Conservation (phyloP, 2,329 filamentous ascomycete species). For the Chaetomiaceae sp. region DNA sequence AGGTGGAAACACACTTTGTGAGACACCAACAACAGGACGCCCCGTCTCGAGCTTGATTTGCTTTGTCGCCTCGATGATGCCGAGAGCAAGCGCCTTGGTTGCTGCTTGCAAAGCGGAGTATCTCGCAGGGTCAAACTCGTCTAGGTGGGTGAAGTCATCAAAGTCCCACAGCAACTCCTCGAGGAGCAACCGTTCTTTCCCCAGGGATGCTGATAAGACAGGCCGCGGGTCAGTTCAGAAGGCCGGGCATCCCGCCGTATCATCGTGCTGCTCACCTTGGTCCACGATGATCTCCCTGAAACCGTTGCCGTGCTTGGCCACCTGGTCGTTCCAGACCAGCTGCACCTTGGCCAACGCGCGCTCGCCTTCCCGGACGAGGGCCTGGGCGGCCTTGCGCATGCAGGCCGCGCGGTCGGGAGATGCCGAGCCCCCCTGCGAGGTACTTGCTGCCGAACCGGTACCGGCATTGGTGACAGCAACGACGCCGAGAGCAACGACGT, state of each 20-base stretch:
- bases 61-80: conserved; percentile 33
- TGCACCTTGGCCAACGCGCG: conserved; percentile 33
- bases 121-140: conserved; percentile 32
- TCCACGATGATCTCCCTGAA: conserved; percentile 33
- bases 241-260: too few species aligned
- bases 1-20: conserved; percentile 23
- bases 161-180: conserved; percentile 40
- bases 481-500: conserved; percentile 35
- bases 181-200: conserved; percentile 27
- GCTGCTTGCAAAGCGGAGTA: conserved; percentile 35
- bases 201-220: conserved; percentile 28
- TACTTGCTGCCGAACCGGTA: too few species aligned
- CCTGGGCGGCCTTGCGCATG: conserved; percentile 31
- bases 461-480: conserved; percentile 32
- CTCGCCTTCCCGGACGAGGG: conserved; percentile 29
- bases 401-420: conserved; percentile 21
- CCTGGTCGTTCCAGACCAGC: conserved; percentile 34
- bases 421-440: too few species aligned
- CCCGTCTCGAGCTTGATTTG: conserved; percentile 28
- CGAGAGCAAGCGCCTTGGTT: conserved; percentile 36
- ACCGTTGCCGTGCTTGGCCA: conserved; percentile 32
- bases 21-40: conserved; percentile 5
- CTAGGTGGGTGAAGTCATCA: conserved; percentile 36
- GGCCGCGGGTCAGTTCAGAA: too few species aligned
- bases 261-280: conserved; percentile 25